Evolutionary conservation across 768 basidiomycete genomes (phyloP).

Genomic region (Galerina sulciceps): DNA sequence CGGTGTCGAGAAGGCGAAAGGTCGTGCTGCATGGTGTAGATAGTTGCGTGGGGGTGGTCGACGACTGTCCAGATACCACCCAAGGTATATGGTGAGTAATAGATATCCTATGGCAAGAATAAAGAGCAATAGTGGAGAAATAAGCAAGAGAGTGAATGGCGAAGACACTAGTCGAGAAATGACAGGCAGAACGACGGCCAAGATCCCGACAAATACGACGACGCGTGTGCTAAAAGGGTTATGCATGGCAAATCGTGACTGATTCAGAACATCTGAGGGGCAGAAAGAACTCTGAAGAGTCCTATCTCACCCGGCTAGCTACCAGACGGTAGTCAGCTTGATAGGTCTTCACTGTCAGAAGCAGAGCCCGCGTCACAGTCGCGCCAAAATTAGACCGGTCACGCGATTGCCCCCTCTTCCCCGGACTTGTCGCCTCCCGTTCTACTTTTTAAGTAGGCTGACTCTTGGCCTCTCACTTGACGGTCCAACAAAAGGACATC

Average conservation of each 20-base stretch:
- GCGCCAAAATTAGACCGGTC: slow-evolving; percentile 10
- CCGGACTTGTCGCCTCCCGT: not conserved
- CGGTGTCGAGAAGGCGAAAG: slow-evolving; percentile 86
- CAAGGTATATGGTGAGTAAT: slow-evolving; percentile 56
- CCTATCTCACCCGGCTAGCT: not conserved
- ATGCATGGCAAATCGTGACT: slow-evolving; percentile 31
- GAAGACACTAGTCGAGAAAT: slow-evolving; percentile 63
- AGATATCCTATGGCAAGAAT: slow-evolving; percentile 55
- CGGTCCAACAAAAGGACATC: slow-evolving; percentile 1
- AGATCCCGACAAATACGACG: slow-evolving; percentile 59
- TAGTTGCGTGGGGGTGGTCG: slow-evolving; percentile 33
- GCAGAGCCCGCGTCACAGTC: not conserved
- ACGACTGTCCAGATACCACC: slow-evolving; percentile 59
- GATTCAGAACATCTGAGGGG: slow-evolving; percentile 11
- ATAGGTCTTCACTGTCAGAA: not conserved
- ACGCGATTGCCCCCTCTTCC: slow-evolving; percentile 15
- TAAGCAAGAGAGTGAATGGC: slow-evolving; percentile 63
- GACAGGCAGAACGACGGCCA: slow-evolving; percentile 62
- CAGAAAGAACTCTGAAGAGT: not conserved
- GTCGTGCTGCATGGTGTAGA: slow-evolving; percentile 65
- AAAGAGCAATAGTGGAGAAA: slow-evolving; percentile 63
- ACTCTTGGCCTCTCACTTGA: not conserved
- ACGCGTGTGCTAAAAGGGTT: slow-evolving; percentile 49
- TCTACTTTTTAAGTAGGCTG: not conserved
- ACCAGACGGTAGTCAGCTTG: not conserved